These are phyloP conservation scores for Kodamaea hsintzibuensis DNA, from an alignment of 805 yeast genomes.

Conservation along the genomic window DNA sequence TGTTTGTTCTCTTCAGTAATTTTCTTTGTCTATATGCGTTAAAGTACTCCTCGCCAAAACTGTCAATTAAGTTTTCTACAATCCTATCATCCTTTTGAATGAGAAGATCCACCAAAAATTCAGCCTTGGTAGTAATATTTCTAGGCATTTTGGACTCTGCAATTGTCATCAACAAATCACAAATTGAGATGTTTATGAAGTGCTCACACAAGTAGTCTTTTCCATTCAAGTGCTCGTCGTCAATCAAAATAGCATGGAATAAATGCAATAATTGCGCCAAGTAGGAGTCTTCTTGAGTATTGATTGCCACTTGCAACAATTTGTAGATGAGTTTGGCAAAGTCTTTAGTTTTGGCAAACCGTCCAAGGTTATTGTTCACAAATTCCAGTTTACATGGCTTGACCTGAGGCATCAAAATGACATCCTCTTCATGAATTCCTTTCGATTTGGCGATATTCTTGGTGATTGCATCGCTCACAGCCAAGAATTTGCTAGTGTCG, in stretches of 20 bases:
- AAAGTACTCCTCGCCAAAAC: conserved; percentile 59
- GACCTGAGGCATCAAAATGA: conserved; percentile 52
- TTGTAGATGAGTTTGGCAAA: conserved; percentile 62
- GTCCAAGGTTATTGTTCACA: conserved; percentile 45
- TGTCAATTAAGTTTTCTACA: conserved; percentile 50
- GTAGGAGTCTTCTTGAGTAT: conserved; percentile 52
- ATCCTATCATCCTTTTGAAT: conserved; percentile 51
- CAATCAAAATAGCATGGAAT: conserved; percentile 61
- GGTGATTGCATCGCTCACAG: conserved; percentile 48
- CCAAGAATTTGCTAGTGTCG: conserved; percentile 51
- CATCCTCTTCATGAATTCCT: conserved; percentile 38
- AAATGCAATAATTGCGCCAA: conserved; percentile 65
- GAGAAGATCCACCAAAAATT: conserved; percentile 51
- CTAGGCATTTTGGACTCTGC: conserved; percentile 52
- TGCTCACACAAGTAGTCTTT: conserved; percentile 39
- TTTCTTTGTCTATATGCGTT: conserved; percentile 50
- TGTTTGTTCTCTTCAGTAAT: conserved; percentile 13
- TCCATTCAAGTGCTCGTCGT: conserved; percentile 47
- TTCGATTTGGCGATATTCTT: conserved; percentile 42
- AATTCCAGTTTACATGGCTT: conserved; percentile 27
- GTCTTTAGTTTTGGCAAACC: conserved; percentile 49
- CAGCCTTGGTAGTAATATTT: conserved; percentile 54
- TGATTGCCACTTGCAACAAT: conserved; percentile 54
- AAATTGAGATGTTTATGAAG: conserved; percentile 55
- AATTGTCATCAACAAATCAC: conserved; percentile 55